Conservation (phyloP, 2,329 filamentous ascomycete genomes). For the Verticillium nubilum region DNA sequence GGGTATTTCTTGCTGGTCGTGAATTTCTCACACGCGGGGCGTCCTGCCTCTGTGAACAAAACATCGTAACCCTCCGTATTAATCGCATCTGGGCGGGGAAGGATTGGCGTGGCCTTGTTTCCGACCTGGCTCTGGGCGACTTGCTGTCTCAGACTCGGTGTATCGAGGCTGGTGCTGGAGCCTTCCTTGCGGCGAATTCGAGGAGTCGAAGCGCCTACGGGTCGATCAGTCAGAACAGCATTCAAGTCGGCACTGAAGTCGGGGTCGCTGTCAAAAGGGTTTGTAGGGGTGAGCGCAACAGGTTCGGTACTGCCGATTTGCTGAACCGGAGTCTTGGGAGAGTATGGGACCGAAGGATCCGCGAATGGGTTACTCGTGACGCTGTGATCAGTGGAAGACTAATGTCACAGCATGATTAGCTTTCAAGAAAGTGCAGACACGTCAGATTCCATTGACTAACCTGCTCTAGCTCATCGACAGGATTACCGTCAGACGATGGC, state of each 20-base stretch:
- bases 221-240: constrained; percentile 28
- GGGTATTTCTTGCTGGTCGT: constrained; percentile 35
- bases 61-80: background rate
- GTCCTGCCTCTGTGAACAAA: background rate
- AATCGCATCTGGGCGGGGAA: background rate
- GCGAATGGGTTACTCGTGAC: background rate
- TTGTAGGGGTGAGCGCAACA: background rate
- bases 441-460: background rate
- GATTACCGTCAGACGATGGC: too few species aligned
- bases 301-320: background rate
- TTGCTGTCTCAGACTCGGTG: background rate
- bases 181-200: constrained; percentile 10
- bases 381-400: background rate
- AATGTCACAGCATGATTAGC: background rate
- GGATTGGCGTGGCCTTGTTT: background rate
- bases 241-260: constrained; percentile 31
- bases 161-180: background rate
- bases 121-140: background rate
- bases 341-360: background rate
- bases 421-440: background rate
- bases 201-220: constrained; percentile 32
- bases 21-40: background rate
- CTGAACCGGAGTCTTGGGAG: background rate
- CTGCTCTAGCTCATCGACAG: background rate
- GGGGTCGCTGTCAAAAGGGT: constrained; percentile 28